phyloP scores from a whole-genome alignment of 2,329 filamentous ascomycete species.

The Venturia pyrina region DNA sequence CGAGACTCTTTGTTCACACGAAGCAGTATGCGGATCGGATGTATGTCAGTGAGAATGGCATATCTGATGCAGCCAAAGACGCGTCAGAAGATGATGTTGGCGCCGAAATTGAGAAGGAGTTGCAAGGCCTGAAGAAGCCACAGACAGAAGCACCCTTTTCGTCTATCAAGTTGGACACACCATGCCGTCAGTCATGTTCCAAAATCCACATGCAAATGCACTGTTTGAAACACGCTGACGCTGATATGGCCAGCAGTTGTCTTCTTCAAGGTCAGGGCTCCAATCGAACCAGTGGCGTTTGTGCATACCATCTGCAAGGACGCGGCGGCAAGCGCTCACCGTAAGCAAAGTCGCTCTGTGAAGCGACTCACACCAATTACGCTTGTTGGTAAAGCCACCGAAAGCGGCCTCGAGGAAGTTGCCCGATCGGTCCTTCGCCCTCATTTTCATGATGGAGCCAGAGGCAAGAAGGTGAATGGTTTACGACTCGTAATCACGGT shows the following conservation, averaged over 20 bases:
- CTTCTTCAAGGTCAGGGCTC: constrained; percentile 47
- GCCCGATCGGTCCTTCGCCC: constrained; percentile 51
- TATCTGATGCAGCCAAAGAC: constrained; percentile 31
- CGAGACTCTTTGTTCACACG: constrained; percentile 1
- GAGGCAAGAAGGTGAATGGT: constrained; percentile 41
- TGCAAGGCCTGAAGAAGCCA: constrained; percentile 51
- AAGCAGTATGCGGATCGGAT: constrained; percentile 53
- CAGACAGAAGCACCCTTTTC: constrained; percentile 40
- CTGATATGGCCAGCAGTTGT: constrained; percentile 32
- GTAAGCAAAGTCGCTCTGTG: constrained; percentile 47
- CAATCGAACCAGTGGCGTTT: constrained; percentile 50
- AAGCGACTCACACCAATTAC: constrained; percentile 52
- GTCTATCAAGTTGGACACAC: constrained; percentile 44
- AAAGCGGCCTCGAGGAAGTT: constrained; percentile 56
- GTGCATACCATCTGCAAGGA: constrained; percentile 50
- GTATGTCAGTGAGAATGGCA: constrained; percentile 30
- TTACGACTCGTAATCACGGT: not conserved
- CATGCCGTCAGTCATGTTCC: constrained; percentile 36
- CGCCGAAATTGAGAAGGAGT: constrained; percentile 59
- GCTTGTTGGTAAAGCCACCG: constrained; percentile 55
- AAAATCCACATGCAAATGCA: constrained; percentile 15
- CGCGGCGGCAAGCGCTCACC: constrained; percentile 39
- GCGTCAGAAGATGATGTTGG: constrained; percentile 52
- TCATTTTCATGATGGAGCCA: constrained; percentile 49
- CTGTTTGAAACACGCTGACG: constrained; percentile 39